Evolutionary conservation across 2,329 filamentous ascomycete genomes (phyloP).

Genomic region (Chrysoporthe cubensis): DNA sequence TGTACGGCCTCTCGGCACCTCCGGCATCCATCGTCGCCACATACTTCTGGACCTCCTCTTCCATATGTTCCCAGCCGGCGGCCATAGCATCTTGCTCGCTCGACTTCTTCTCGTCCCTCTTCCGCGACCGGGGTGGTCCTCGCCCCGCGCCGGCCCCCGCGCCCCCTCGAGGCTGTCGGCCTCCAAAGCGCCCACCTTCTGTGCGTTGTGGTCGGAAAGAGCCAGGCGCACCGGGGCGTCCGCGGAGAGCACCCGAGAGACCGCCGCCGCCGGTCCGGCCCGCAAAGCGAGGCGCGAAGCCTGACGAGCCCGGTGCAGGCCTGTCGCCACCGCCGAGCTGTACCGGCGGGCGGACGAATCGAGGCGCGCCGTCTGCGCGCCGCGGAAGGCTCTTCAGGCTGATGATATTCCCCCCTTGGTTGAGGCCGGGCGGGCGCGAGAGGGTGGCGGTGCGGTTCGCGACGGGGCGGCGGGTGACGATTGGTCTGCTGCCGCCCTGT

Average conservation of each 20-base stretch:
- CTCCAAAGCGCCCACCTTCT: constrained; percentile 8
- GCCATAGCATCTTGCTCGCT: constrained; percentile 6
- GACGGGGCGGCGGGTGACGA: background rate
- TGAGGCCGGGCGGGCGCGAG: background rate
- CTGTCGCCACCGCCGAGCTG: constrained; percentile 3
- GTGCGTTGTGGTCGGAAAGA: background rate
- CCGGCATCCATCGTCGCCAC: constrained; percentile 32
- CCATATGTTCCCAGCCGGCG: constrained; percentile 19
- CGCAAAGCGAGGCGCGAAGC: constrained; percentile 9
- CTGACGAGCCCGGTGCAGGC: constrained; percentile 1
- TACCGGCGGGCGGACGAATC: background rate
- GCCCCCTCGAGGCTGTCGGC: background rate
- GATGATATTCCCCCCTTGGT: constrained; percentile 21
- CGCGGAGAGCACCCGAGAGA: background rate
- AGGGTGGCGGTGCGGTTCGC: background rate
- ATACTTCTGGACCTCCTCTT: constrained; percentile 35
- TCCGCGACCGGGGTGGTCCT: constrained; percentile 4
- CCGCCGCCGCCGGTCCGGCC: constrained; percentile 2
- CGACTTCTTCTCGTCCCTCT: constrained; percentile 16
- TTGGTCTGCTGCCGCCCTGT: background rate
- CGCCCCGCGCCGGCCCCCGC: background rate
- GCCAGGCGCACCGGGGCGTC: background rate
- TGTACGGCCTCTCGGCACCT: constrained; percentile 38
- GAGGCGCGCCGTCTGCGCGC: constrained; percentile 2
- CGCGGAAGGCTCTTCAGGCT: constrained; percentile 24